These are phyloP conservation scores for Nyctanthes arbortristis DNA, from an alignment of 257 asterid genomes.

Conservation along the genomic window DNA sequence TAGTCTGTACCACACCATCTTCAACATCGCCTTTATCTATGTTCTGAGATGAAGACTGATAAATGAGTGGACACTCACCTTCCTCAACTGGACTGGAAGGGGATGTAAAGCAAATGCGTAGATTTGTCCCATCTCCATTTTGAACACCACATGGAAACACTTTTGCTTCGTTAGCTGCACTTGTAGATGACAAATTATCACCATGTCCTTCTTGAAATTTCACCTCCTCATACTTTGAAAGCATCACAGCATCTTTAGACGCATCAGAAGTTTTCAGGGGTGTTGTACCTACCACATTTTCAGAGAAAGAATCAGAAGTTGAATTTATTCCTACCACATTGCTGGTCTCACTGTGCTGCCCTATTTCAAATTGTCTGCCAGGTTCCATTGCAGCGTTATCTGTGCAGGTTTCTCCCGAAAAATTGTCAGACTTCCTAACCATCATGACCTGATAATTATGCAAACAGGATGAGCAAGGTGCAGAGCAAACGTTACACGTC, in stretches of 20 bases:
- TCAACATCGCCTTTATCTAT: conserved; percentile 34
- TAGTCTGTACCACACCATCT: conserved; percentile 32
- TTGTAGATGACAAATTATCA: conserved; percentile 58
- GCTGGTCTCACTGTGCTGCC: conserved; percentile 47
- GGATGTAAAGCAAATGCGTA: conserved; percentile 25
- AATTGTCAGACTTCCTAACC: conserved; percentile 59
- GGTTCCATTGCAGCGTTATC: conserved; percentile 33
- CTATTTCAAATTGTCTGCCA: conserved; percentile 36
- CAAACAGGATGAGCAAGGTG: conserved; percentile 72
- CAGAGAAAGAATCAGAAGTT: conserved; percentile 51
- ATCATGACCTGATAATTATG: conserved; percentile 46
- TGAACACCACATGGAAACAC: conserved; percentile 12
- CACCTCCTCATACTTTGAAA: conserved; percentile 41
- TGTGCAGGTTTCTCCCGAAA: conserved; percentile 60
- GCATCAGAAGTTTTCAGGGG: conserved; percentile 50
- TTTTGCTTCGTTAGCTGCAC: conserved; percentile 42
- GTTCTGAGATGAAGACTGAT: conserved; percentile 26
- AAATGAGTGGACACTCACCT: neutral
- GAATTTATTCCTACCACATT: conserved; percentile 46
- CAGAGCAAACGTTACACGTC: conserved; percentile 67
- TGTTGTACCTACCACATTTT: conserved; percentile 49
- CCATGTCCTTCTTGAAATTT: conserved; percentile 53
- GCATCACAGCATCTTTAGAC: conserved; percentile 45
- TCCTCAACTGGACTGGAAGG: neutral
- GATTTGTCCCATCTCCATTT: conserved; percentile 23